Evolutionary conservation across 805 yeast species (phyloP).

Genomic region (Cyberlindnera samutprakarnensis): DNA sequence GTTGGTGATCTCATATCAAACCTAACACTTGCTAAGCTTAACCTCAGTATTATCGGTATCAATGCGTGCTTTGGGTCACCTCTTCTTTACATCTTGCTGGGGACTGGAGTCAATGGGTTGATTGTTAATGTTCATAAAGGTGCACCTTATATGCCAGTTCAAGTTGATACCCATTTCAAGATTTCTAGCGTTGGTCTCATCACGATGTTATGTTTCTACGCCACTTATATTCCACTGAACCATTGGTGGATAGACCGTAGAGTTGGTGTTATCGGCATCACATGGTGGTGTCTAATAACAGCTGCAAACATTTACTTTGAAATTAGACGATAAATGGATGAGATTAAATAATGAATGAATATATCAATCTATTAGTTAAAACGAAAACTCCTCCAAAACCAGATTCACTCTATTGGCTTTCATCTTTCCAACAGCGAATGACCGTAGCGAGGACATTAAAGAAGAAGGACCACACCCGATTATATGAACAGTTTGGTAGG

Average conservation of each 20-base stretch:
- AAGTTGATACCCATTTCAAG: slow-evolving; percentile 17
- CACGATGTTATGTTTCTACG: slow-evolving; percentile 14
- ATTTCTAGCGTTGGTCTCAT: slow-evolving; percentile 18
- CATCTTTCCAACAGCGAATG: slow-evolving; percentile 10
- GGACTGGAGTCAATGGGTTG: slow-evolving; percentile 73
- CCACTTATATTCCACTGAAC: slow-evolving; percentile 17
- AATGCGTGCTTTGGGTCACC: slow-evolving; percentile 97
- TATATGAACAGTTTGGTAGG: no score
- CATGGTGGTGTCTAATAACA: slow-evolving; percentile 22
- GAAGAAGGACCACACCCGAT: slow-evolving; percentile 22
- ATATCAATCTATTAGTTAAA: slow-evolving; percentile 4
- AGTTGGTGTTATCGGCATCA: slow-evolving; percentile 18
- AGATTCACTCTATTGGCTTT: slow-evolving; percentile 10
- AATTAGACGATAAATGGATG: slow-evolving; percentile 1
- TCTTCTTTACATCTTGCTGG: slow-evolving; percentile 64
- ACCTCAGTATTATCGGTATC: slow-evolving; percentile 84
- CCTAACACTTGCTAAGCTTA: slow-evolving; percentile 69
- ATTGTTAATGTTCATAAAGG: slow-evolving; percentile 26
- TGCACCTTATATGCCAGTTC: slow-evolving; percentile 6
- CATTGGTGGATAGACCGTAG: slow-evolving; percentile 18
- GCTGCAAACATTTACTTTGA: slow-evolving; percentile 17
- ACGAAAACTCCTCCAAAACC: slow-evolving; percentile 18
- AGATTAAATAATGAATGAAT: neutral
- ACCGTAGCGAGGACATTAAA: slow-evolving; percentile 17
- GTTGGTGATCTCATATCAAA: slow-evolving; percentile 86